Base-by-base conservation (phyloP, 768 basidiomycete species). In the Crassisporium funariophilum region DNA sequence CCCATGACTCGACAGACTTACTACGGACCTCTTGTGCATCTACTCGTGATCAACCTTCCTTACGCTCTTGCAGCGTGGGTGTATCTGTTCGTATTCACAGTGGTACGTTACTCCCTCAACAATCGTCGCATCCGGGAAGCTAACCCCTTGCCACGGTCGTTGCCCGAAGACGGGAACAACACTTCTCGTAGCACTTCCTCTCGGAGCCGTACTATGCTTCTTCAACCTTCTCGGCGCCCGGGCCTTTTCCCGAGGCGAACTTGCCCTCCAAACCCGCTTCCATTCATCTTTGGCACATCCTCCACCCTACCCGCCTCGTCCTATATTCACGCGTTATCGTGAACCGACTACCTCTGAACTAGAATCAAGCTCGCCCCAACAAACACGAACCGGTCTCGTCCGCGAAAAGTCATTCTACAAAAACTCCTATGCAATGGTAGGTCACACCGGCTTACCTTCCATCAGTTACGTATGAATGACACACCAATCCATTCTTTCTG, bases 351-450 rank as follows among this genome's bases (percentile, higher is more conserved):
- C 69, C 5, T 68, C 70, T 9, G 81, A 82, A 53, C 52, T 75
- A 27, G 84, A 87, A 62, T 56, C 63, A 12, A 81, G 79, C 3
- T 41, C 36, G 24, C 52, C 49, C 41, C 35, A 35, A 3, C 38
- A 47, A 25, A 46, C 47, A 35, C 24, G 56, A 37, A 57, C 53
- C 16, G 62, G 54, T 15, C 60, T 70, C n/a, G 64, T 78, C 31
- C 69, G 72, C 47, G 86, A 91, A 64, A 68, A 69, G 0, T 88
- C 87, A 4, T 91, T 91, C 69, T 88, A 91, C 67, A 86, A 79
- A 59, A 91, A 90, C 51, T 68, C 86, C 2, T 90, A 89, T 56
- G 78, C 86, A 5, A 89, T 91, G 89, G 88, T 87, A 49, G 25
- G 82, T 64, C 35, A 2, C 2, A 31, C n/a, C 55, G 7, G 33